phyloP scores from a whole-genome alignment of 306 rosid genomes.

The Lithocarpus polystachyus region DNA sequence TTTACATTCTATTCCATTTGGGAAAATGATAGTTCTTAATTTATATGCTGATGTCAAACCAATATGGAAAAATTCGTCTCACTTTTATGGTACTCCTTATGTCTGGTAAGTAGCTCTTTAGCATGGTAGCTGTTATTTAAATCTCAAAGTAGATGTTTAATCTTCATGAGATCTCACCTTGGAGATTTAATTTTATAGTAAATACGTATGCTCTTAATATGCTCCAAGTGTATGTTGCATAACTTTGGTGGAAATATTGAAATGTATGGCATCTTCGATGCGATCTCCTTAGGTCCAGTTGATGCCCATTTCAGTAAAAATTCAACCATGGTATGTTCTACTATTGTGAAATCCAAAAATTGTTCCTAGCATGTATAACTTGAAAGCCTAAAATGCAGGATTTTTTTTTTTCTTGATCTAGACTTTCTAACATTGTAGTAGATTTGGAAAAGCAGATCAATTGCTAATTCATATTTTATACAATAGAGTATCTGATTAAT shows the following conservation, averaged over 20 bases:
- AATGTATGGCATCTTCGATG: slow-evolving; percentile 86
- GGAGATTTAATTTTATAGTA: neutral
- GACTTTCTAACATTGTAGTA: neutral
- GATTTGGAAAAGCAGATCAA: neutral
- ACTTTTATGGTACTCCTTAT: slow-evolving; percentile 92
- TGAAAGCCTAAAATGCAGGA: slow-evolving; percentile 2
- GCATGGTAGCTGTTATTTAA: slow-evolving; percentile 10
- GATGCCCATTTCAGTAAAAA: slow-evolving; percentile 79
- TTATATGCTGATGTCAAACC: slow-evolving; percentile 96
- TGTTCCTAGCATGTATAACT: neutral
- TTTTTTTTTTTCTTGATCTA: neutral
- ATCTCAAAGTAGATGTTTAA: slow-evolving; percentile 2
- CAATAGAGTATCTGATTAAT: neutral
- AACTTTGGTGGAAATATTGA: slow-evolving; percentile 97
- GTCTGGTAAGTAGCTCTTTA: slow-evolving; percentile 61
- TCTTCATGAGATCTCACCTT: neutral
- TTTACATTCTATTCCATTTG: slow-evolving; percentile 82
- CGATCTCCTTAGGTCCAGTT: slow-evolving; percentile 80
- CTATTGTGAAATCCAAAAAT: neutral
- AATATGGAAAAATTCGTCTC: slow-evolving; percentile 78
- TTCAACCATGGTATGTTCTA: slow-evolving; percentile 76
- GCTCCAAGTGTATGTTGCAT: slow-evolving; percentile 85
- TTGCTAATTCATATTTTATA: neutral
- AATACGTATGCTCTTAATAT: neutral
- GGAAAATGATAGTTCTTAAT: slow-evolving; percentile 97